Percentiles rank a stretch among this genome's conserved stretches.
Evolutionary conservation across 2,329 filamentous ascomycete genomes (phyloP).

Genomic region (Aphanoascus verrucosus): DNA sequence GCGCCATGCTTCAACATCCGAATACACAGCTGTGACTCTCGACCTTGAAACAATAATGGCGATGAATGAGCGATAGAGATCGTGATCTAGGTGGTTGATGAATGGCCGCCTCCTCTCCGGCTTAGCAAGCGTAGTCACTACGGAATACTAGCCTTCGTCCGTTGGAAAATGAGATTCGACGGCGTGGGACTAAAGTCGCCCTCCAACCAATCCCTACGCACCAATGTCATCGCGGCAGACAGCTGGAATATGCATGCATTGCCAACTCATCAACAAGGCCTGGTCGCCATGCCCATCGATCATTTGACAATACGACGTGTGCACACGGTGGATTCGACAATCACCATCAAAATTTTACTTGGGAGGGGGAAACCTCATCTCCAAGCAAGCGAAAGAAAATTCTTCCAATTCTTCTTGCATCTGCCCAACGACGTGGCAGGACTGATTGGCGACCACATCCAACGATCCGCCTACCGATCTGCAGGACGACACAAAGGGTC

Average conservation of each 20-base stretch:
- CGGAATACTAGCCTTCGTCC: neutral
- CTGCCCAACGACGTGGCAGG: slow-evolving; percentile 19
- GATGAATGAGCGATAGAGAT: neutral
- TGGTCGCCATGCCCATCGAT: slow-evolving; percentile 13
- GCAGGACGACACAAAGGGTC: slow-evolving; percentile 11
- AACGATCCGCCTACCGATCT: slow-evolving; percentile 14
- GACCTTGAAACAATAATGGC: neutral
- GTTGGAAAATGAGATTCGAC: neutral
- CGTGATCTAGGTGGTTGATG: neutral
- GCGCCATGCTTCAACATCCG: no score
- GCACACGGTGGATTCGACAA: slow-evolving; percentile 3
- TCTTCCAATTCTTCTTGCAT: slow-evolving; percentile 7
- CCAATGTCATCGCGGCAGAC: slow-evolving; percentile 5
- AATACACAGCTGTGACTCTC: no score
- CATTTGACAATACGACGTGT: slow-evolving; percentile 13
- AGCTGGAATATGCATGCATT: slow-evolving; percentile 18
- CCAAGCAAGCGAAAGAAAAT: neutral
- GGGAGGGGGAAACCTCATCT: neutral
- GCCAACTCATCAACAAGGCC: slow-evolving; percentile 20
- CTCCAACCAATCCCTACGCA: neutral
- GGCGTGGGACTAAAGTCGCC: slow-evolving; percentile 6
- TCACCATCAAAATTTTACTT: neutral
- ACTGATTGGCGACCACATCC: slow-evolving; percentile 16
- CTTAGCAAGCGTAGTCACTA: neutral
- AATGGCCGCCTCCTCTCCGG: neutral